Conservation (phyloP, 352 stramenopile genomes). For the Pythium grandisporangium region DNA sequence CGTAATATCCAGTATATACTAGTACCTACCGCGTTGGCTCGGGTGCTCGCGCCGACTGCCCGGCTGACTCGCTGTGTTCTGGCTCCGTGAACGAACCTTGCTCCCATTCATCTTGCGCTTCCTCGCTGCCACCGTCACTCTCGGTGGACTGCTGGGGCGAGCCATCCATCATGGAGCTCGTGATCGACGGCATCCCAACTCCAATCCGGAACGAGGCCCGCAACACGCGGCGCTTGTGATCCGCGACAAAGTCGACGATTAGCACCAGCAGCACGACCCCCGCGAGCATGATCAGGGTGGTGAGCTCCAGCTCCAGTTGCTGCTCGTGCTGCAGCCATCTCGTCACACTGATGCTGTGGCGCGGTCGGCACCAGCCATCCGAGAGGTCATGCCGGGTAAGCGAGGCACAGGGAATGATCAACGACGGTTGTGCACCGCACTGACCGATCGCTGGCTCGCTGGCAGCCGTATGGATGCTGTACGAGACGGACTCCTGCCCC, state of each 20-base stretch:
- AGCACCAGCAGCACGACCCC: constrained; percentile 16
- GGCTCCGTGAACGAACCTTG: too few relatives aligned
- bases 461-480: constrained; percentile 14
- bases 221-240: constrained; percentile 14
- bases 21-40: too few relatives aligned
- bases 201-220: constrained; percentile 3
- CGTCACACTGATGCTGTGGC: constrained; percentile 9
- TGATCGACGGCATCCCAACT: constrained; percentile 10
- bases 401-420: constrained; percentile 16
- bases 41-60: too few relatives aligned
- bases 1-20: too few relatives aligned
- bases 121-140: too few relatives aligned
- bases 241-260: constrained; percentile 17
- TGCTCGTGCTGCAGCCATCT: constrained; percentile 20
- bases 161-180: constrained; percentile 17
- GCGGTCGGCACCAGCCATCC: constrained; percentile 19
- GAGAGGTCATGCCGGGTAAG: constrained; percentile 6
- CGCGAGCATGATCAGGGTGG: constrained; percentile 18
- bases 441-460: background rate
- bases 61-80: too few relatives aligned
- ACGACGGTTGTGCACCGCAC: constrained; percentile 7
- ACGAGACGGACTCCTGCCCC: too few relatives aligned
- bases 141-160: too few relatives aligned
- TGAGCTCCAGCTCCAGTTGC: constrained; percentile 13
- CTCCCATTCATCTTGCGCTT: too few relatives aligned